These are phyloP conservation scores for Oxalis stricta DNA, from an alignment of 441 rosid species.

Conservation along the genomic window DNA sequence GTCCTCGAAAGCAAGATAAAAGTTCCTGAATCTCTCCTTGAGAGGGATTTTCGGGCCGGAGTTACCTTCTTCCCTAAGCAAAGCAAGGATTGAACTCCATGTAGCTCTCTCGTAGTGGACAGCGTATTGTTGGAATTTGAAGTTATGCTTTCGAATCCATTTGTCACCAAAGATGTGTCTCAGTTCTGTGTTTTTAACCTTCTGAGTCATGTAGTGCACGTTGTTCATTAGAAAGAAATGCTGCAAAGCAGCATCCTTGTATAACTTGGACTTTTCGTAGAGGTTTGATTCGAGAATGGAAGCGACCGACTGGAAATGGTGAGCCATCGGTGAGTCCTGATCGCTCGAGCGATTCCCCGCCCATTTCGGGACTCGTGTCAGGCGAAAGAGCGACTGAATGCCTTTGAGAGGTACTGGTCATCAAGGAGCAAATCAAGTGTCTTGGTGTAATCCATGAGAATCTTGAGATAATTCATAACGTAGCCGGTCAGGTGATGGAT, in stretches of 20 bases:
- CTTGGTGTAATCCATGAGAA: constrained; percentile 48
- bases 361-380: constrained; percentile 17
- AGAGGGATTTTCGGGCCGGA: constrained; percentile 27
- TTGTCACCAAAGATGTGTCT: constrained; percentile 46
- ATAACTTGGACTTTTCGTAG: constrained; percentile 46
- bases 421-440: constrained; percentile 48
- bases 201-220: constrained; percentile 76
- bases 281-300: constrained; percentile 64
- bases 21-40: constrained; percentile 52
- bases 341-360: constrained; percentile 20
- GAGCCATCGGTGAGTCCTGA: constrained; percentile 30
- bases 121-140: constrained; percentile 74
- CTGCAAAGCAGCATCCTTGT: constrained; percentile 49
- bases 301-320: constrained; percentile 38
- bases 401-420: constrained; percentile 20
- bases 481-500: constrained; percentile 66
- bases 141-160: constrained; percentile 67
- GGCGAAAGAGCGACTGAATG: constrained; percentile 25
- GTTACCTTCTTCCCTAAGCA: constrained; percentile 50
- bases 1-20: constrained; percentile 61
- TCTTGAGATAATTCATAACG: constrained; percentile 67
- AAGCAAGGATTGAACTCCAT: constrained; percentile 53
- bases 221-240: constrained; percentile 85
- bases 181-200: constrained; percentile 59
- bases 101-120: constrained; percentile 58